A percentile compares a stretch with the other conserved stretches of the same genome.
Conservation (phyloP, 2,329 filamentous ascomycete species). For the Cercospora nicotianae region DNA sequence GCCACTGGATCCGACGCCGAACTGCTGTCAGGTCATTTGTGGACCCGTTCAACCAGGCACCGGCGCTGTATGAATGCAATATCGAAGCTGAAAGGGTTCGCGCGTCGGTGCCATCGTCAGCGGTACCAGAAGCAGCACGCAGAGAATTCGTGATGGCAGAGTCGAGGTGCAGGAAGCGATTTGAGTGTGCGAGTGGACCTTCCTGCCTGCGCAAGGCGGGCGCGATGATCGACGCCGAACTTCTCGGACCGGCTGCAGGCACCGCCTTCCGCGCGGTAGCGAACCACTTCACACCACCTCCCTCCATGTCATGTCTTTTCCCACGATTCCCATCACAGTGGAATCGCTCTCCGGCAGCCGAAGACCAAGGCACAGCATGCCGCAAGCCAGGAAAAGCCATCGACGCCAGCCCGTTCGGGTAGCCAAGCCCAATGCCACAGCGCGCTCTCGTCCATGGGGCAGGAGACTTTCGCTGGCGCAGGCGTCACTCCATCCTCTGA, state of each 20-base stretch:
- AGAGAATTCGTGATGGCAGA: neutral
- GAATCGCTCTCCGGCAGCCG: neutral
- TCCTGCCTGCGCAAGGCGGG: neutral
- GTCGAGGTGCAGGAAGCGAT: neutral
- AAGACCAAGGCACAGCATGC: neutral
- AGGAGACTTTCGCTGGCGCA: conserved; percentile 1
- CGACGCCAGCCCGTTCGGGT: neutral
- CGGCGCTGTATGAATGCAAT: neutral
- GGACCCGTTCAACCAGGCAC: neutral
- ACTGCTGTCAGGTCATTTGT: neutral
- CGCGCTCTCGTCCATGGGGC: neutral
- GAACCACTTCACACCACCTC: neutral
- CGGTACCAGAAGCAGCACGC: neutral
- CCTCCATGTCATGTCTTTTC: neutral
- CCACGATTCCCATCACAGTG: neutral
- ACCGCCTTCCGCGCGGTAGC: neutral
- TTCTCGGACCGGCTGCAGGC: neutral
- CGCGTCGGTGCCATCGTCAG: neutral
- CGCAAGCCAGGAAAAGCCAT: neutral
- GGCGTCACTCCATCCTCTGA: conserved; percentile 6
- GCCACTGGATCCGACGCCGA: too few relatives aligned
- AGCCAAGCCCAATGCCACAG: neutral
- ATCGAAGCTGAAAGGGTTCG: neutral
- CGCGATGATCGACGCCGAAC: conserved; percentile 1
- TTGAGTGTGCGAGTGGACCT: neutral